These are phyloP conservation scores for Venturia aucupariae DNA, from an alignment of 2,329 filamentous ascomycete genomes.

Conservation along the genomic window DNA sequence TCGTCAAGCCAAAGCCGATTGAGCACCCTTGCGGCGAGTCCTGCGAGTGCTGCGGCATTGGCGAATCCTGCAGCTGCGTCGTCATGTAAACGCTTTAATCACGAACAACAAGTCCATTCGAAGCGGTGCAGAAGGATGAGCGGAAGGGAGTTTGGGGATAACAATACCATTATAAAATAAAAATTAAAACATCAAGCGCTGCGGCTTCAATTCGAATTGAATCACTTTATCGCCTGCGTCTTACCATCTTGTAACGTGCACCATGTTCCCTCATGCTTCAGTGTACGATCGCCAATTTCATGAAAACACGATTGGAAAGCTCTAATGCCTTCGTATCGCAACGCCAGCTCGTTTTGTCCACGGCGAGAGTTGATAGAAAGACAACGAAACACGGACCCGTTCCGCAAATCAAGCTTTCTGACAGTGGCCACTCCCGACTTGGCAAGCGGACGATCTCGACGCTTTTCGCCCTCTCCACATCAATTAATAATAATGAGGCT, in stretches of 20 bases:
- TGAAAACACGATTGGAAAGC: too few relatives aligned
- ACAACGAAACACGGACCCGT: neutral
- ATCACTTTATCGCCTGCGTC: neutral
- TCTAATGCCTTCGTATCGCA: too few relatives aligned
- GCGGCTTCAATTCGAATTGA: neutral
- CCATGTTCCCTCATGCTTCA: neutral
- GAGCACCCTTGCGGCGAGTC: slow-evolving; percentile 6
- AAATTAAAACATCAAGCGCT: neutral
- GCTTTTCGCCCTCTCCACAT: too few relatives aligned
- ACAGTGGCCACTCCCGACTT: neutral
- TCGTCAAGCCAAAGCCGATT: slow-evolving; percentile 12
- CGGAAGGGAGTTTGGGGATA: neutral
- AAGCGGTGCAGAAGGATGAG: neutral
- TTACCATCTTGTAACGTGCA: neutral
- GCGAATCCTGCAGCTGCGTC: slow-evolving; percentile 8
- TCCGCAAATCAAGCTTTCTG: slow-evolving; percentile 1
- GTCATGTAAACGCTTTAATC: neutral
- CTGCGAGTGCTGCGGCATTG: slow-evolving; percentile 11
- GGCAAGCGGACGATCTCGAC: too few relatives aligned
- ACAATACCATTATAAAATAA: neutral
- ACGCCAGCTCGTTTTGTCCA: too few relatives aligned
- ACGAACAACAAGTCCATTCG: neutral
- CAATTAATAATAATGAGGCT: too few relatives aligned
- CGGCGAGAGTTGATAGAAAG: too few relatives aligned
- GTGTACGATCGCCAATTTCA: too few relatives aligned